Base-by-base conservation (phyloP, 305 asterid species). In the Fraxinus angustifolia region DNA sequence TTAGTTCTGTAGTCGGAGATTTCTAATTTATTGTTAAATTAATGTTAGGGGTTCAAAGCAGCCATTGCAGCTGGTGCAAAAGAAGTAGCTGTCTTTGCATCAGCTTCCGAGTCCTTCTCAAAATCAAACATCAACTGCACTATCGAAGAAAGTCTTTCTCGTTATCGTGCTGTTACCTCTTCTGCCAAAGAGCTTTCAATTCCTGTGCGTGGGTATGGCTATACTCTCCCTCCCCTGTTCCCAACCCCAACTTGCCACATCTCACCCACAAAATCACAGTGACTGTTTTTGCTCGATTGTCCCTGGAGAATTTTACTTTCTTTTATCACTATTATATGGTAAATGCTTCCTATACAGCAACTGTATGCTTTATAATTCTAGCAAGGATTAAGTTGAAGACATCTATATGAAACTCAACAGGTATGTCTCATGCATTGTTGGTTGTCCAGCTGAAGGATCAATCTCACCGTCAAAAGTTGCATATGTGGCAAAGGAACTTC, bases 41-140 rank as follows among this genome's bases (percentile, higher is more conserved):
- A 76, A 31, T 65, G 73, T 73, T 76, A 96, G 98, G 98, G 98
- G 80, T 94, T 96, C 81, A 93, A 94, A 82, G 97, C 97, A 33
- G 99, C 99, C 65, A 78, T 92, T 88, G 96, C 95, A 75, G 97
- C 98, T 53, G 98, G 98, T 80, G 99, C 97, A 42, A 94, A 94
- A 88, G 98, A 96, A 90, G 91, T 94, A 31, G 98, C 97, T 23
- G 88, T 93, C 71, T 96, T 96, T 86, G 99, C 98, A 80, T 93
- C 99, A 84, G 98, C 98, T 86, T 96, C 99, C 0, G 98, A 96
- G 89, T 92, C 98, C 33, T 96, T 96, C 84, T 94, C 98, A 73
- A 94, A 89, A 81, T 90, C 98, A 5, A 96, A 96, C 86, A 94
- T 96, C 38, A 96, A 96, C 84, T 96, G 99, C 90, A 88, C 92